Base-by-base conservation (phyloP, 2,329 filamentous ascomycete genomes). In the Kalaharituber pfeilii region DNA sequence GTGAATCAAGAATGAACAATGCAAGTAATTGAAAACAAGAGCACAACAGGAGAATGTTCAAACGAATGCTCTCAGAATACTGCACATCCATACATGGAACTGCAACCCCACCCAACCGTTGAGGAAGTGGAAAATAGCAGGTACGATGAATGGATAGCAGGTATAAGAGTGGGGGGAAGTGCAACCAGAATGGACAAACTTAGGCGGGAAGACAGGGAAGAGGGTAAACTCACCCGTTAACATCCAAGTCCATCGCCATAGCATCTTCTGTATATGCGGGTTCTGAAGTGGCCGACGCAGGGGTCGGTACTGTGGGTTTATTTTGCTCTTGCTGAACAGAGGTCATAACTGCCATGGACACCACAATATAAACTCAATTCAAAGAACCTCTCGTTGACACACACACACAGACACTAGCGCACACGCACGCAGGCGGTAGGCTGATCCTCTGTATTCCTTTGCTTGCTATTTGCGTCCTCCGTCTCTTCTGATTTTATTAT, bases 211-310 rank as follows among this genome's bases (percentile, higher is more conserved):
- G 54, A 59, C 42, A 47, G 24, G 63, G 60, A 62, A 59, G 62
- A 62, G 65, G 63, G 63, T 60, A 65, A 65, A 76, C 77, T 75
- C 70, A 81, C 78, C 76, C 76, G 65, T 80, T 78, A 63, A 75
- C 69, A 45, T 74, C 70, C 57, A 69, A 66, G 63, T 77, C 71
- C 55, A 76, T 68, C 56, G 73, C 70, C 72, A 75, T 75, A 62
- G 70, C 71, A 63, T 72, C 71, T 64, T 69, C 67, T 63, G 70
- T 67, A 66, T 68, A 65, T 68, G 70, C 65, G 70, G 67, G 69
- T 78, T 79, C 63, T 73, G 67, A 63, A 75, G 74, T 64, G 70
- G 62, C 62, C 51, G 66, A 66, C 39, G 52, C 53, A 49, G 62
- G 60, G 22, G 53, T n/a, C 30, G n/a, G n/a, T n/a, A n/a, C 33